Base-by-base conservation (phyloP, 2,329 filamentous ascomycete species). In the Neospermospora avenae region DNA sequence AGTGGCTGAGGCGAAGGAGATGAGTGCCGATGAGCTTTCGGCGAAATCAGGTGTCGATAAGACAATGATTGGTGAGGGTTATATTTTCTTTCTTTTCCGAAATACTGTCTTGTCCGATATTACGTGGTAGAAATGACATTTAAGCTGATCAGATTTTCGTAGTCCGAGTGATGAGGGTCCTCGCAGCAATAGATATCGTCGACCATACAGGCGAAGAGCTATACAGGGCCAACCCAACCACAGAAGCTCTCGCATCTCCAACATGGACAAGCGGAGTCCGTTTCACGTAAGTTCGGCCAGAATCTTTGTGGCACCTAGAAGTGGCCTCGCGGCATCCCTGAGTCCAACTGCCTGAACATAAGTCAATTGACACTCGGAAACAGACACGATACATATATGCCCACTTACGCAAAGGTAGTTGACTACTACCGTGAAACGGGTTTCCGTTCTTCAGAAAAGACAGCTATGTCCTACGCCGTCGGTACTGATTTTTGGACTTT, bases 131-230 rank as follows among this genome's bases (percentile, higher is more conserved):
- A n/a, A n/a, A n/a, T n/a, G n/a, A n/a, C n/a, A 7, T 18, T n/a
- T 41, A 18, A 42, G n/a, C 45, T n/a, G 14, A 49, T 22, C 31
- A 28, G 39, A 34, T 10, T 2, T 16, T 45, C 16, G 7, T 18
- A 63, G 57, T 55, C 13, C 62, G 62, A 3, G 34, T 64, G 18
- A 61, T 64, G 59, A 57, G 62, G 52, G 53, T 61, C 28, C 53
- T 64, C 16, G 41, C 49, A 3, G 59, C 48, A 22, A 57, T 60
- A 37, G 51, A 53, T 3, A 20, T 64, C 6, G 39, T 51, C 41
- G 57, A 61, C n/a, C 59, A 64, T 35, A 37, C 49, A n/a, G 59
- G 55, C 3, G 61, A 59, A 42, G 48, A 61, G 25, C 39, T 59
- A n/a, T 63, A 60, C 54, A 44, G 39, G 10, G 46, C 52, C 34